Evolutionary conservation across 2,329 filamentous ascomycete genomes (phyloP), one percentile per base, ranked within the genome.

Genomic region (Apiospora saccharicola): DNA sequence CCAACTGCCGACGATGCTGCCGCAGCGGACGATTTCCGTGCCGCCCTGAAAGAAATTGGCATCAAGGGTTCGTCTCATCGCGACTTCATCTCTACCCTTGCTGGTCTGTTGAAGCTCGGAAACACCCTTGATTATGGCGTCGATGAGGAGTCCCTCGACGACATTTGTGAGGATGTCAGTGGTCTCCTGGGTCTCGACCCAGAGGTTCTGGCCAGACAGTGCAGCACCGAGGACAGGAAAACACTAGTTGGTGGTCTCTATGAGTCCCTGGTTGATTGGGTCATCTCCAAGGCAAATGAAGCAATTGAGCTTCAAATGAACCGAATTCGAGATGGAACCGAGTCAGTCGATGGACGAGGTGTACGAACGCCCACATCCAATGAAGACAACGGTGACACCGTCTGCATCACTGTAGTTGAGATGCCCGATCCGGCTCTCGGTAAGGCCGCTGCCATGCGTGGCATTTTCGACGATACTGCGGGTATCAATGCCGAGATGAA

Each of bases 401-500:
- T 98, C 49, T 94, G 91, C 80, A 91, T 99, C 74, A 97, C 94
- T 0, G 87, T 99, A 12, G 85, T 99, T 7, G 96, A 98, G 76
- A 88, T 98, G 12, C 94, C 96, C 0, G 90, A 92, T 74, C 91
- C 94, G 43, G 87, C 89, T 1, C 86, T 99, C 0, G 95, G 93
- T 72, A 98, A 96, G 82, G 96, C 96, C 0, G 83, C 97, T n/a
- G 91, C 94, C 16, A 90, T 99, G 85, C 93, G 94, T 51, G 94
- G 94, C 19, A 90, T 98, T 47, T 99, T 99, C 77, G 96, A 99
- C 76, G 96, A 98, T 77, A 90, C 87, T n/a, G 86, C 92, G 26
- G 96, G 96, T 70, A 98, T 99, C 84, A 98, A 98, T 77, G 89
- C 93, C 0, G 96, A 99, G 85, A 98, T 99, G 95, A 97, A 96